Evolutionary conservation across 441 rosid species (phyloP), one percentile per base, ranked within the genome.

Genomic region (Jatropha podagrica): DNA sequence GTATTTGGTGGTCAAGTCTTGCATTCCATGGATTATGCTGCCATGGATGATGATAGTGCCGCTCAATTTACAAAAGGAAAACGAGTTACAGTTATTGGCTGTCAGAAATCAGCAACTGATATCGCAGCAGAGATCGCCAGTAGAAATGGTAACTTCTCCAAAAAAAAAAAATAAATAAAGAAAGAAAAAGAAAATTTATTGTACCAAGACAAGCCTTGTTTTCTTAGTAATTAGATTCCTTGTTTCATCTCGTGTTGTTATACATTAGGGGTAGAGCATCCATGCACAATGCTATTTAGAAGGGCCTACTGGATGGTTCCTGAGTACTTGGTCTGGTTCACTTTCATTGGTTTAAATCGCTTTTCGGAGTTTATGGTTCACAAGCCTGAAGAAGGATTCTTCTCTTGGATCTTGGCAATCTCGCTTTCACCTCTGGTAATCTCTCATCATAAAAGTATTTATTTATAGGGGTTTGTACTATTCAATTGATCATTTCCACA

Each of bases 11-110:
- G 89, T 6, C 56, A 74, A 65, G 86, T 82, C 64, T 61, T 88
- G 26, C 87, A 86, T 73, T 81, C 88, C 68, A 82, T 86, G 85
- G 87, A 88, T 71, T 86, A 80, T 68, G 83, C 83, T 42, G 73
- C 72, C 62, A 77, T 86, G 88, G 75, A 42, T 14, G 23, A 56
- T 63, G 72, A 74, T 20, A 7, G 14, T 1, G 83, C 84, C 11
- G 74, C 80, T 0, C 74, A 83, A 17, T 63, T 81, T 49, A 52
- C 82, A 27, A 70, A 65, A 59, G 77, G 65, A 49, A 86, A 81
- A 75, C 69, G 81, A 13, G 85, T 86, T 17, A 68, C 82, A 0
- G 83, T 83, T 7, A 63, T 86, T 32, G 91, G 88, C 55, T 85
- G 77, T 51, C 86, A 83, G 76, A 86, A 88, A 76, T 86, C 85